Evolutionary conservation across 371 early-diverging fungal genomes (phyloP).

Genomic region (Mortierella sp.): DNA sequence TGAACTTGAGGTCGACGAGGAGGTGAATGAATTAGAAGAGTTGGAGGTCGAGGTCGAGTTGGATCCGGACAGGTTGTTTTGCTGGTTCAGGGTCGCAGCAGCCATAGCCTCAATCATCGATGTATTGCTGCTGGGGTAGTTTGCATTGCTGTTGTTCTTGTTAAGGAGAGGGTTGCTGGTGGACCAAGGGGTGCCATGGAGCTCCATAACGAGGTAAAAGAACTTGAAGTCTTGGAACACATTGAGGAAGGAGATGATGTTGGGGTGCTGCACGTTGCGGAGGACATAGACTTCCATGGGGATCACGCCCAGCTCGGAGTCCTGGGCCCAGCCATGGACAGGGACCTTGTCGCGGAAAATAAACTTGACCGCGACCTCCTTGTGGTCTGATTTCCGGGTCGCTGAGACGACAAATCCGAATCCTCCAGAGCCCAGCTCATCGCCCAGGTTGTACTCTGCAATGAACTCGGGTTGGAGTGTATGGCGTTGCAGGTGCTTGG

Average conservation of each 20-base stretch:
- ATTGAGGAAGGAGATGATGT: slow-evolving; percentile 78
- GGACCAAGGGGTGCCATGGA: slow-evolving; percentile 83
- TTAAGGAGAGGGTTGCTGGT: slow-evolving; percentile 51
- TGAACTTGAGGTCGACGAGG: slow-evolving; percentile 26
- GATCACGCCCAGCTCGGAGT: slow-evolving; percentile 69
- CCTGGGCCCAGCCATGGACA: slow-evolving; percentile 70
- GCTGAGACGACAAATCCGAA: slow-evolving; percentile 84
- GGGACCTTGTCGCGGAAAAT: slow-evolving; percentile 78
- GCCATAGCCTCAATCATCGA: slow-evolving; percentile 50
- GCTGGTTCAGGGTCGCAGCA: slow-evolving; percentile 47
- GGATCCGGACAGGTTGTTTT: slow-evolving; percentile 7
- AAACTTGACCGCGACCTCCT: slow-evolving; percentile 86
- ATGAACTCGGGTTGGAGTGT: slow-evolving; percentile 63
- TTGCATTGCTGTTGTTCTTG: slow-evolving; percentile 20
- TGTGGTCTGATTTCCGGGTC: slow-evolving; percentile 61
- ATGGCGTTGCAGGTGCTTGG: slow-evolving; percentile 61
- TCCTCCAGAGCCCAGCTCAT: slow-evolving; percentile 84
- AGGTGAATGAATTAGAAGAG: slow-evolving; percentile 23
- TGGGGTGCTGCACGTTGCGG: slow-evolving; percentile 75
- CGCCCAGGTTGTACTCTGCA: slow-evolving; percentile 67
- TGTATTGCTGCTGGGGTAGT: background rate
- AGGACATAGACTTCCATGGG: slow-evolving; percentile 85
- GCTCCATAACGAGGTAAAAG: slow-evolving; percentile 83
- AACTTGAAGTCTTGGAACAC: slow-evolving; percentile 75
- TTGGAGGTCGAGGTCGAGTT: slow-evolving; percentile 36